phyloP scores from a whole-genome alignment of 2,329 filamentous ascomycete genomes.

The Setomelanomma holmii region DNA sequence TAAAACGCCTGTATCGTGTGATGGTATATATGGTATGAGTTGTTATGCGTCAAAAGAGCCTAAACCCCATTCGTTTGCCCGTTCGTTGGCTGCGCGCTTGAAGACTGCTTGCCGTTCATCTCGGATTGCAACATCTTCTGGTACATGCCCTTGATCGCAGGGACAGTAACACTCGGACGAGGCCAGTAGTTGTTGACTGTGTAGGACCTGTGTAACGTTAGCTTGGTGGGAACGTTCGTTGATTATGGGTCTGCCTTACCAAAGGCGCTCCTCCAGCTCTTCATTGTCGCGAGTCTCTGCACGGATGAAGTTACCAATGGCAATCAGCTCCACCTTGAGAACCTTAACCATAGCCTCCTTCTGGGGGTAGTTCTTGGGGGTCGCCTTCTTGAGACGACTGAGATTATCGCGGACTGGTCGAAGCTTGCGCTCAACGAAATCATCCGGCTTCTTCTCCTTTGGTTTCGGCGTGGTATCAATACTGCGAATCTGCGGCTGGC shows the following conservation, averaged over 20 bases:
- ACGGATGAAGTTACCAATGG: conserved; percentile 69
- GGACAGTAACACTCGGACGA: conserved; percentile 35
- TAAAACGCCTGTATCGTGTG: conserved; percentile 27
- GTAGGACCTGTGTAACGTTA: conserved; percentile 42
- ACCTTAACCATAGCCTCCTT: conserved; percentile 68
- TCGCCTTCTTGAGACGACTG: conserved; percentile 66
- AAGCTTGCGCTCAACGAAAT: conserved; percentile 60
- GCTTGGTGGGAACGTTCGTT: not conserved
- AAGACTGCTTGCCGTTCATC: conserved; percentile 33
- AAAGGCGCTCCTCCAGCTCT: conserved; percentile 59
- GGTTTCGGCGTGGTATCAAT: conserved; percentile 36
- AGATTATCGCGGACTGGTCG: conserved; percentile 68
- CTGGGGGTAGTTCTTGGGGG: conserved; percentile 67
- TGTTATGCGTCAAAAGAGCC: conserved; percentile 5
- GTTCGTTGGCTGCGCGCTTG: conserved; percentile 29
- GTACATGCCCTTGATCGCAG: conserved; percentile 48
- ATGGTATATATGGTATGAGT: conserved; percentile 16
- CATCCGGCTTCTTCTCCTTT: conserved; percentile 49
- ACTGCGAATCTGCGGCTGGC: conserved; percentile 45
- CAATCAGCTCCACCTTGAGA: conserved; percentile 66
- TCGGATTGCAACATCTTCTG: conserved; percentile 44
- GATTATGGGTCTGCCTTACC: conserved; percentile 48
- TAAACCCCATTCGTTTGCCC: conserved; percentile 33
- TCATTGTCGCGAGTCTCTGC: conserved; percentile 53
- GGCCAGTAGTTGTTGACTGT: conserved; percentile 50